Conservation (phyloP, 495 filamentous ascomycete genomes). For the Aspergillus affinis region DNA sequence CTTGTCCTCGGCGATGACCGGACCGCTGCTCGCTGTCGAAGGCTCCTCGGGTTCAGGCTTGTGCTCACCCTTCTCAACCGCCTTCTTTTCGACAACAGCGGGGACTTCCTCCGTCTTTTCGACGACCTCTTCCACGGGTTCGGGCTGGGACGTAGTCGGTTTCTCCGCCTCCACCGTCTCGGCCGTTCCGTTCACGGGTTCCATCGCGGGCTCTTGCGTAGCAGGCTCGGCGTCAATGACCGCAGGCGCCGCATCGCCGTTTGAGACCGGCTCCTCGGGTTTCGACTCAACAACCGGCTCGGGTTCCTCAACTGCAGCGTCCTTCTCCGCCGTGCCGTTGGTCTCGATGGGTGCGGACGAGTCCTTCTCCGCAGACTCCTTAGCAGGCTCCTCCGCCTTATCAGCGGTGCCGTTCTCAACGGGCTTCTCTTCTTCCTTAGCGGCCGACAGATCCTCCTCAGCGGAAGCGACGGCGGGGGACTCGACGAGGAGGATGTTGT, state of each 20-base stretch:
- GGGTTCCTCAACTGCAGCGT: conserved; percentile 6
- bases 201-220: conserved; percentile 8
- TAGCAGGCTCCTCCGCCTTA: conserved; percentile 11
- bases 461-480: not conserved
- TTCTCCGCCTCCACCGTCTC: conserved; percentile 2
- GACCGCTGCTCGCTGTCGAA: not conserved
- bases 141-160: not conserved
- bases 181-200: conserved; percentile 4
- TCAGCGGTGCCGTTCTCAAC: conserved; percentile 12
- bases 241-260: conserved; percentile 10
- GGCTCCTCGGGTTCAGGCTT: not conserved
- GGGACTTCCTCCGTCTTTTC: conserved; percentile 10
- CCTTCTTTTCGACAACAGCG: not conserved
- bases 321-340: conserved; percentile 6
- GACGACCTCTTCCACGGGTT: conserved; percentile 1
- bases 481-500: conserved; percentile 19
- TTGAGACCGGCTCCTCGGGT: conserved; percentile 8
- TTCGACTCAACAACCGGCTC: conserved; percentile 9
- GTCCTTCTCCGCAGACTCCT: conserved; percentile 11
- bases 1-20: conserved; percentile 7
- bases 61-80: not conserved
- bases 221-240: conserved; percentile 15
- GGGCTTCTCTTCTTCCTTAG: conserved; percentile 1
- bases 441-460: too few relatives aligned
- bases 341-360: conserved; percentile 8